Percentiles rank a stretch among this genome's conserved stretches.
phyloP scores from a whole-genome alignment of 2,329 filamentous ascomycete species.

The Huntiella abstrusa region DNA sequence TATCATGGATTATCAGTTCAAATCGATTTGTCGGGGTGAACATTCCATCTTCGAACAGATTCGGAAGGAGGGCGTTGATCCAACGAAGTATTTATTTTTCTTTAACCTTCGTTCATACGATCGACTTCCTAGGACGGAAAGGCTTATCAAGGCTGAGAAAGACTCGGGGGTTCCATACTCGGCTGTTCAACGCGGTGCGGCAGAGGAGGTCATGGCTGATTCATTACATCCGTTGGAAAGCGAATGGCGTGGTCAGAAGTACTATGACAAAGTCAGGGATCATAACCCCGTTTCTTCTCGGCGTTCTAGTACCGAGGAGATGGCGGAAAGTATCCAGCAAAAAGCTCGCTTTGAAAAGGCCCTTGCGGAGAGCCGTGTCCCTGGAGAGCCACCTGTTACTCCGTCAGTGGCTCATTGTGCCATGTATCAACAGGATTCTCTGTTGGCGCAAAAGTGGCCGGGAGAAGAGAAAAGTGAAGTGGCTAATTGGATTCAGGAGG shows the following conservation, averaged over 20 bases:
- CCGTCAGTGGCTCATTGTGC: constrained; percentile 53
- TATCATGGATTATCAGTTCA: constrained; percentile 98
- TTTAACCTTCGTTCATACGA: constrained; percentile 93
- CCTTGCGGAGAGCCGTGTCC: constrained; percentile 15
- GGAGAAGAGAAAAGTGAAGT: constrained; percentile 61
- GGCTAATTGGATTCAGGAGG: constrained; percentile 81
- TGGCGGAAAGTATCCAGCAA: constrained; percentile 30
- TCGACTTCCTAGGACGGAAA: constrained; percentile 65
- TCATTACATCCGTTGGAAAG: constrained; percentile 36
- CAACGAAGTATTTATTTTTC: constrained; percentile 65
- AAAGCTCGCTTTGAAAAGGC: constrained; percentile 19
- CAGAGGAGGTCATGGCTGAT: constrained; percentile 64
- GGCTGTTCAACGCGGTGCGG: constrained; percentile 71
- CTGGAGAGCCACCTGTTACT: constrained; percentile 16
- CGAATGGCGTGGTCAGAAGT: constrained; percentile 44
- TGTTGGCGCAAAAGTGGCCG: constrained; percentile 57
- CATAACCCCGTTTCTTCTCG: constrained; percentile 26
- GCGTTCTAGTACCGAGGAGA: constrained; percentile 22
- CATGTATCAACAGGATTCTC: constrained; percentile 39
- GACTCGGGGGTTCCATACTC: constrained; percentile 69
- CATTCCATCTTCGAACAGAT: constrained; percentile 79
- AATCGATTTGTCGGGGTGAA: constrained; percentile 80
- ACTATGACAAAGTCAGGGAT: constrained; percentile 7
- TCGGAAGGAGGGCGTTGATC: constrained; percentile 52
- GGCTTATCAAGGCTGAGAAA: constrained; percentile 56